These are phyloP conservation scores for Oenanthe sinensis DNA, from an alignment of 129 eudicot genomes.

Conservation along the genomic window DNA sequence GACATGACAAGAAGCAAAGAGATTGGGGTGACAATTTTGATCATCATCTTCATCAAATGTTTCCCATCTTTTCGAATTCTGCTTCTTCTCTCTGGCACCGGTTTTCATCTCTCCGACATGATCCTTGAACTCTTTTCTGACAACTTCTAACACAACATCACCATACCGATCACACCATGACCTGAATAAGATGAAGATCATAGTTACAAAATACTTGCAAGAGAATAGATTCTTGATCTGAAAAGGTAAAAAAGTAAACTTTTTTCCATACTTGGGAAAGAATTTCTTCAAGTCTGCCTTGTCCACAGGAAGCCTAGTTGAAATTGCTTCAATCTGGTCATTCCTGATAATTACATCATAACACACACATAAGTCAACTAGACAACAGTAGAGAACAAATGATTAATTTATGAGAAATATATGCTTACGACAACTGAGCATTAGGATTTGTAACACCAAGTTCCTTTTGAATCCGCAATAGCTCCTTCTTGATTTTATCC, in stretches of 20 bases:
- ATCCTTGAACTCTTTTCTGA: slow-evolving; percentile 66
- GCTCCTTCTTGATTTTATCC: slow-evolving; percentile 66
- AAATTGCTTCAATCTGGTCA: slow-evolving; percentile 74
- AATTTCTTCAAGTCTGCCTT: slow-evolving; percentile 71
- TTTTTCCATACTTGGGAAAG: slow-evolving; percentile 57
- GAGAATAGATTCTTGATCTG: neutral
- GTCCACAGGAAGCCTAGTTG: slow-evolving; percentile 84
- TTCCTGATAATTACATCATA: slow-evolving; percentile 28
- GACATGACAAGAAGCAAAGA: slow-evolving; percentile 29
- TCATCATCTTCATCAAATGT: slow-evolving; percentile 71
- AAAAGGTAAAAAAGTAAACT: neutral
- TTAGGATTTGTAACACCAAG: slow-evolving; percentile 24
- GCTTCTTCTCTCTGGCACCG: slow-evolving; percentile 28
- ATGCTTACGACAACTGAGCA: slow-evolving; percentile 54
- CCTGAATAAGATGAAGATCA: slow-evolving; percentile 20
- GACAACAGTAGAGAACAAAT: neutral
- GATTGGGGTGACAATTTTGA: slow-evolving; percentile 79
- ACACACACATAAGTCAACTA: neutral
- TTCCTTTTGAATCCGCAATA: slow-evolving; percentile 49
- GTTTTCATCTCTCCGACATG: slow-evolving; percentile 56
- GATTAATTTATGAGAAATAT: neutral
- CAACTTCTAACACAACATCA: slow-evolving; percentile 56
- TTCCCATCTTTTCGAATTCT: slow-evolving; percentile 43
- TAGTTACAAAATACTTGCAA: neutral
- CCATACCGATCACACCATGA: slow-evolving; percentile 77